phyloP scores from a whole-genome alignment of 2,329 filamentous ascomycete genomes.

The Aspergillus fumigatus region DNA sequence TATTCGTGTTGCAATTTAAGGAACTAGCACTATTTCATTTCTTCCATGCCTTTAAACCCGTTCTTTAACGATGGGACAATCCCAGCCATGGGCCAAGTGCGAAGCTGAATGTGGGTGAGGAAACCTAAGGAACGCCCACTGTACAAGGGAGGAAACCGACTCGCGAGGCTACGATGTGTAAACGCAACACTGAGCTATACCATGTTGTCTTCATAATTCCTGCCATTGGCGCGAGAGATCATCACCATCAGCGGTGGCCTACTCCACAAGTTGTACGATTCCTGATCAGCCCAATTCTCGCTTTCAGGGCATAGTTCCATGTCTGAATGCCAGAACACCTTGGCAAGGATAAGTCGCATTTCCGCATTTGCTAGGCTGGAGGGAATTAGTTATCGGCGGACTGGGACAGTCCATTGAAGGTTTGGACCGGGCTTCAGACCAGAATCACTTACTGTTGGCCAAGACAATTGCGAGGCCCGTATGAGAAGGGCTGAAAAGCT shows the following conservation, averaged over 20 bases:
- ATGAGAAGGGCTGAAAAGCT: constrained; percentile 26
- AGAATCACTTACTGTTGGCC: constrained; percentile 8
- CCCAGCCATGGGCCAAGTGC: not conserved
- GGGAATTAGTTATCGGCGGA: not conserved
- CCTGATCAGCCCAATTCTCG: constrained; percentile 24
- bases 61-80: not conserved
- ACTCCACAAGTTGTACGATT: constrained; percentile 35
- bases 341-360: constrained; percentile 39
- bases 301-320: constrained; percentile 30
- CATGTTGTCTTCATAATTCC: not conserved
- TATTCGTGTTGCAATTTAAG: not conserved
- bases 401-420: not conserved
- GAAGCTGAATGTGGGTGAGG: not conserved
- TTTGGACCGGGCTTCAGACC: too few relatives aligned
- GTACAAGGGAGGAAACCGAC: too few relatives aligned
- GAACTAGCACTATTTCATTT: not conserved
- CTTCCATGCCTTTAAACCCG: not conserved
- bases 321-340: constrained; percentile 37
- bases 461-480: constrained; percentile 28
- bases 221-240: constrained; percentile 9
- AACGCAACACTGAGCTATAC: too few relatives aligned
- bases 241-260: constrained; percentile 31
- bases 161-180: too few relatives aligned
- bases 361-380: constrained; percentile 30
- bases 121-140: too few relatives aligned